Conservation (phyloP, 1,284 basidiomycete genomes). For the Fomitopsis palustris region DNA sequence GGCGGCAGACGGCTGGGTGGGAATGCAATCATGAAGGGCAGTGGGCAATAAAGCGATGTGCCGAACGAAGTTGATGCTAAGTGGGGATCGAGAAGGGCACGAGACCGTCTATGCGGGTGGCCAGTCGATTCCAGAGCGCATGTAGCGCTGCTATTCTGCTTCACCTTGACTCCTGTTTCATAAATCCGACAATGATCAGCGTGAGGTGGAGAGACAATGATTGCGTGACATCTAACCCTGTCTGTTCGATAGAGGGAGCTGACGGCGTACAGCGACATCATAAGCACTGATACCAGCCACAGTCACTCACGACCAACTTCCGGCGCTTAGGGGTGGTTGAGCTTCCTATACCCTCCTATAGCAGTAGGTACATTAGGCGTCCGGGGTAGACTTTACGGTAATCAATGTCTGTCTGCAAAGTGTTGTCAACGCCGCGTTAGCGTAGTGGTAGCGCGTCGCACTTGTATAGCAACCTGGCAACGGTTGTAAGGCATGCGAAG, state of each 20-base stretch:
- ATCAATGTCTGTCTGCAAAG: neutral
- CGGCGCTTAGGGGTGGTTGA: too few relatives aligned
- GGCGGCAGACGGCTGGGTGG: neutral
- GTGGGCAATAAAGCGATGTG: neutral
- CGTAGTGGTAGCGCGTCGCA: conserved; percentile 35
- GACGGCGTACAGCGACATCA: too few relatives aligned
- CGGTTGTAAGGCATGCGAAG: conserved; percentile 21
- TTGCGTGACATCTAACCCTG: too few relatives aligned
- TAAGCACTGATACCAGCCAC: too few relatives aligned
- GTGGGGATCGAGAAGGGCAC: conserved; percentile 1
- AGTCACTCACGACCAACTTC: too few relatives aligned
- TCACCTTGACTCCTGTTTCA: neutral
- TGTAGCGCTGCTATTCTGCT: neutral
- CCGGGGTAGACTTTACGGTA: too few relatives aligned
- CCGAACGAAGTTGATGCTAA: neutral
- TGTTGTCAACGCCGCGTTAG: conserved; percentile 24
- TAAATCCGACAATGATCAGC: too few relatives aligned
- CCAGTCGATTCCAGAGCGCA: neutral
- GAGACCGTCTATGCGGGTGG: conserved; percentile 1
- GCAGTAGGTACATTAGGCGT: too few relatives aligned
- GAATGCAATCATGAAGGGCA: neutral
- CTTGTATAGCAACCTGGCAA: conserved; percentile 21
- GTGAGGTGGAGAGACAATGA: too few relatives aligned
- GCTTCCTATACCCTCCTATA: too few relatives aligned
- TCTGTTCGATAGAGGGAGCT: too few relatives aligned